These are phyloP conservation scores for Neocallimastix lanati DNA, from an alignment of 192 early-diverging fungal genomes.

Conservation along the genomic window DNA sequence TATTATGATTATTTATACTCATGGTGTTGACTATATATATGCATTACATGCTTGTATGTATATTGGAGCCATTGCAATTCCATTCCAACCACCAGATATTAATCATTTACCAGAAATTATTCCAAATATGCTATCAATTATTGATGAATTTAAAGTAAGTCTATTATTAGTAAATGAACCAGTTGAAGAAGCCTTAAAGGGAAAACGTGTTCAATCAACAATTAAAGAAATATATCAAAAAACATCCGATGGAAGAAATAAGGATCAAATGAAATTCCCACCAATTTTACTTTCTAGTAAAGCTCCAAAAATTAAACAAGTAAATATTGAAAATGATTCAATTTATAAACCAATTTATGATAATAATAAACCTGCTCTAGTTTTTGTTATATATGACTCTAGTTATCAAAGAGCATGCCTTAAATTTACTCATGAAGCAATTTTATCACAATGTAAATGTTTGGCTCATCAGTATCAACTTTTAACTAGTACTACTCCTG, in stretches of 20 bases:
- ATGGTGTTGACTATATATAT: conserved; percentile 47
- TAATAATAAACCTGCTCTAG: neutral
- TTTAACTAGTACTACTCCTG: conserved; percentile 9
- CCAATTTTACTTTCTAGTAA: conserved; percentile 37
- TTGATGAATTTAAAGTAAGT: conserved; percentile 37
- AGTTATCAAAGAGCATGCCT: conserved; percentile 12
- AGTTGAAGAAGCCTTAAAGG: conserved; percentile 47
- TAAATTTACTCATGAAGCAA: conserved; percentile 25
- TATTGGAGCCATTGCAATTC: conserved; percentile 54
- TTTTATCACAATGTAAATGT: conserved; percentile 37
- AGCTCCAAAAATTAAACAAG: conserved; percentile 39
- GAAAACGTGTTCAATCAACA: conserved; percentile 27
- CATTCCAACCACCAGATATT: conserved; percentile 46
- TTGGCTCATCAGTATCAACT: conserved; percentile 32
- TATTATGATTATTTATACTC: conserved; percentile 43
- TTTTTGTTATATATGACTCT: neutral
- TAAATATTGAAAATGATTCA: conserved; percentile 32
- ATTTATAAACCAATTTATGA: neutral
- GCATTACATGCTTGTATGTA: conserved; percentile 63
- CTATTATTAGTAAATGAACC: conserved; percentile 38
- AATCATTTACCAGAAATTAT: conserved; percentile 47
- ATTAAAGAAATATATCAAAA: conserved; percentile 28
- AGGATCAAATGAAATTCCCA: conserved; percentile 32
- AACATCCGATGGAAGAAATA: conserved; percentile 8
- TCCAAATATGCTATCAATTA: conserved; percentile 33